Evolutionary conservation across 352 stramenopile genomes (phyloP).

Genomic region (Phytophthora cryptogea): DNA sequence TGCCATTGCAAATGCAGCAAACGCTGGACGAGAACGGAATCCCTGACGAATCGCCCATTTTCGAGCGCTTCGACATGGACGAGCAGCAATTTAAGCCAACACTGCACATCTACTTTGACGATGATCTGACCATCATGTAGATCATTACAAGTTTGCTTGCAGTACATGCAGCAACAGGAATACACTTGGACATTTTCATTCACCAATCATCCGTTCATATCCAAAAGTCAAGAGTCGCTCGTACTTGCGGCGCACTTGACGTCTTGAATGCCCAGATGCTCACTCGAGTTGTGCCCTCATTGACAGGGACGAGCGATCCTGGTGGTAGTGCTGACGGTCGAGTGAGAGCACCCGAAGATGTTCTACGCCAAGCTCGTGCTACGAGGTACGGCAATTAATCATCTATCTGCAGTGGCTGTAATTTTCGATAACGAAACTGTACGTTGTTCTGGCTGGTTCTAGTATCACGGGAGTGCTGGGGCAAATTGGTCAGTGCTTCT

Average conservation of each 20-base stretch:
- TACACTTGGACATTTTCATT: not conserved
- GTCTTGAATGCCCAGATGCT: constrained; percentile 18
- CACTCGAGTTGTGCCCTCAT: constrained; percentile 20
- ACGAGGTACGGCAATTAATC: constrained; percentile 21
- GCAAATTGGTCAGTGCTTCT: constrained; percentile 46
- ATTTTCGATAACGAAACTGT: too few species aligned
- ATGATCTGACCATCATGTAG: constrained; percentile 88
- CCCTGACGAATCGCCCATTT: constrained; percentile 74
- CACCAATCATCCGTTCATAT: constrained; percentile 3
- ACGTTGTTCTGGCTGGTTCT: constrained; percentile 1
- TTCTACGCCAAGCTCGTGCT: constrained; percentile 52
- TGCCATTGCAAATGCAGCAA: constrained; percentile 86
- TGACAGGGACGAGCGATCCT: constrained; percentile 17
- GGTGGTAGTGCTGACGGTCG: constrained; percentile 12
- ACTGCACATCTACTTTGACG: constrained; percentile 93
- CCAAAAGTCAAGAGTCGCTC: constrained; percentile 1
- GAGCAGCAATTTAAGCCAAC: constrained; percentile 88
- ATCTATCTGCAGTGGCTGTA: too few species aligned
- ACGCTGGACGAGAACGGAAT: constrained; percentile 92
- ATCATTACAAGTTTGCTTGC: not conserved
- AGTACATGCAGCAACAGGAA: not conserved
- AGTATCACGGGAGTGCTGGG: constrained; percentile 53
- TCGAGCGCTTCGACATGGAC: constrained; percentile 88
- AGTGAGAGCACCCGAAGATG: constrained; percentile 39
- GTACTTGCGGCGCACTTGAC: not conserved